Evolutionary conservation across 2,329 filamentous ascomycete genomes (phyloP), one percentile per base, ranked within the genome.

Genomic region (Venturia aucupariae): DNA sequence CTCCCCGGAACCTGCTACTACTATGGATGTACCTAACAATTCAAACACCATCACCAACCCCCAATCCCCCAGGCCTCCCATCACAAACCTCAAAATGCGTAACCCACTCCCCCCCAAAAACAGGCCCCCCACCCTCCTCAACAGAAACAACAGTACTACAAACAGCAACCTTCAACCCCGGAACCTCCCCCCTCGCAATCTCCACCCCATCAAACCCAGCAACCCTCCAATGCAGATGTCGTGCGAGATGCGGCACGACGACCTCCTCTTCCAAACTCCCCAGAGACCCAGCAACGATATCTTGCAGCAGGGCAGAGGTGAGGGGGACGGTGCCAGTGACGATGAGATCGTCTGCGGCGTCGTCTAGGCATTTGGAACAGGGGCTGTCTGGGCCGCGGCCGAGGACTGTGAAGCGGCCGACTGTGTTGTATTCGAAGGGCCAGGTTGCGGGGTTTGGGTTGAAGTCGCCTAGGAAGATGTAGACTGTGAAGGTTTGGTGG

Each of bases 271-370:
- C 71, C 2, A 68, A 66, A 13, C 73, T 68, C 32, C 24, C 70
- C 70, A 11, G 69, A 66, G 13, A 75, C 7, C 71, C 71, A 10
- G 68, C 69, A 15, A 73, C 67, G 35, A 74, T 70, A 60, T 72
- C 69, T 48, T 74, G 70, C 22, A 75, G 61, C 11, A 79, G 67
- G 19, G 71, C 72, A 0, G 72, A 69, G 0, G 77, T 78, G 4
- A 79, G 66, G 0, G 72, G 74, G 4, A 79, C 72, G 38, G 72
- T 76, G 22, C 76, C 76, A 3, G 77, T 75, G 38, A 79, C 71
- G 17, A 71, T 63, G 5, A 72, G 64, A 7, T 71, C 66, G 17
- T 68, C 65, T 7, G 67, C 67, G 3, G 70, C 69, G 57, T 75
- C 71, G 5, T 65, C 41, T 68, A 73, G 67, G 70, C 72, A 71